A percentile compares a stretch with the other conserved stretches of the same genome.
These are phyloP conservation scores for Sarocladium strictum DNA, from an alignment of 2,329 filamentous ascomycete species.

Conservation along the genomic window DNA sequence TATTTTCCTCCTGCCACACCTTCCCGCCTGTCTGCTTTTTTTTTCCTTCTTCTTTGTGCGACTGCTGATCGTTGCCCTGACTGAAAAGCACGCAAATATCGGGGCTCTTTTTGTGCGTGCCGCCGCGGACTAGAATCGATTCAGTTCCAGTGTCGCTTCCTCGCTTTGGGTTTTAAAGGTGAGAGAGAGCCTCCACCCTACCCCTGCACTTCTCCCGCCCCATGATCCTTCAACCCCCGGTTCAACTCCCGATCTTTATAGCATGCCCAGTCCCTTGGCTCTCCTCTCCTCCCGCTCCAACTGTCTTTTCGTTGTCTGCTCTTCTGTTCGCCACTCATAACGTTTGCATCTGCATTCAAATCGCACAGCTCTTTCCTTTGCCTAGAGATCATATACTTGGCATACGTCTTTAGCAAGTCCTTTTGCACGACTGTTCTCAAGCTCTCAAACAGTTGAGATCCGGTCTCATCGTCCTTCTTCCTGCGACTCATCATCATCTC, in stretches of 20 bases:
- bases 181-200: not conserved
- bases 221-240: not conserved
- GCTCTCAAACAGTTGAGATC: not conserved
- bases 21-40: not conserved
- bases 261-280: slow-evolving; percentile 2
- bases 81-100: not conserved
- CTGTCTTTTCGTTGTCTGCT: not conserved
- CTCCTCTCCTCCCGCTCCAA: slow-evolving; percentile 1
- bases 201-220: not conserved
- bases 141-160: not conserved
- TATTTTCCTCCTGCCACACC: not conserved
- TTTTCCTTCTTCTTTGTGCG: not conserved
- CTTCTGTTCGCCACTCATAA: not conserved
- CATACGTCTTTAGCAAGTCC: too few species aligned
- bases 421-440: too few species aligned
- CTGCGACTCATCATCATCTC: not conserved
- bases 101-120: not conserved
- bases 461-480: not conserved
- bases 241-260: slow-evolving; percentile 3
- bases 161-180: not conserved
- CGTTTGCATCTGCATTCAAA: not conserved
- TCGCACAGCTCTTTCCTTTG: not conserved
- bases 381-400: not conserved
- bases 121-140: not conserved
- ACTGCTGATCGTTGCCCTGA: not conserved